Evolutionary conservation across 208 protist species (phyloP).

Genomic region (Acanthamoeba culbertsoni): DNA sequence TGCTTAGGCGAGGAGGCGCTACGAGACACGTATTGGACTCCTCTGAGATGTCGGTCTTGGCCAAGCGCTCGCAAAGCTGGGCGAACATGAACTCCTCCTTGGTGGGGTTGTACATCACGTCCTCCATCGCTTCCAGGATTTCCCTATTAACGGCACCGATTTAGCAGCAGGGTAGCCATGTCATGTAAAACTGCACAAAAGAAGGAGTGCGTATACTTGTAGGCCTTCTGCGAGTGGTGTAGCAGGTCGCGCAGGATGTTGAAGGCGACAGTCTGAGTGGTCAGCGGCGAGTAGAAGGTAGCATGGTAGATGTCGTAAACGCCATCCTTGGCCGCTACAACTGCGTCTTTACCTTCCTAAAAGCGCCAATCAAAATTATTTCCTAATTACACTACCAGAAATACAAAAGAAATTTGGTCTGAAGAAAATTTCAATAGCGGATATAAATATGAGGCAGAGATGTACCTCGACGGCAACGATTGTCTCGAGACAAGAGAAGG

Average conservation of each 20-base stretch:
- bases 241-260: constrained; percentile 30
- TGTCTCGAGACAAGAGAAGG: background rate
- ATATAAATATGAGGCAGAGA: too few species aligned
- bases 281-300: background rate
- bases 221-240: background rate
- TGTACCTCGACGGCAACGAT: background rate
- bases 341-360: background rate
- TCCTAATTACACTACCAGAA: background rate
- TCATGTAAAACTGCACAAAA: background rate
- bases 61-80: background rate
- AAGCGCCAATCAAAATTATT: too few species aligned
- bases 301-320: constrained; percentile 12
- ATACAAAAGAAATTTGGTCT: background rate
- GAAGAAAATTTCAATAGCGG: too few species aligned
- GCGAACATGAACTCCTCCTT: constrained; percentile 28
- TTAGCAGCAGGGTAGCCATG: background rate
- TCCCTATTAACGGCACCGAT: background rate
- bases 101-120: constrained; percentile 22
- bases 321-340: background rate
- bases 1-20: background rate
- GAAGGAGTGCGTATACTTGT: background rate
- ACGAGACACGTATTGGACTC: background rate
- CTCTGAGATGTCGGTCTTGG: background rate
- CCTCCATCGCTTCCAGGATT: constrained; percentile 6
- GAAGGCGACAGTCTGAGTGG: background rate